phyloP scores from a whole-genome alignment of 495 filamentous ascomycete species.

The Talaromyces nanjingensis region DNA sequence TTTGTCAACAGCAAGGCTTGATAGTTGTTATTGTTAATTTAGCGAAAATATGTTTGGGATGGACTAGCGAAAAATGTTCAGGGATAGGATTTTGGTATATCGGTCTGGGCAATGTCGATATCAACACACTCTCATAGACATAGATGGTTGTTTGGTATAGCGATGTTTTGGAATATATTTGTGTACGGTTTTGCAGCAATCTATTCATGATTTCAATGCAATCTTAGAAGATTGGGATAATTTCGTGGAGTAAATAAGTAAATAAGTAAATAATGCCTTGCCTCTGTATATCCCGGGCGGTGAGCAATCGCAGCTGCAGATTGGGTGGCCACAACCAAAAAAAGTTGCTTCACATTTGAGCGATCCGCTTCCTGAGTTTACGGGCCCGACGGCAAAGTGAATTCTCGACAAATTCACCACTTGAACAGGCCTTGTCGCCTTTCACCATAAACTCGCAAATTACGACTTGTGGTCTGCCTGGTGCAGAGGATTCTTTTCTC shows the following conservation, averaged over 20 bases:
- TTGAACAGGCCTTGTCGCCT: conserved; percentile 7
- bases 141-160: not conserved
- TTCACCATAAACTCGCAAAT: not conserved
- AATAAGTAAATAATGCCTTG: not conserved
- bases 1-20: conserved; percentile 59
- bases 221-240: not conserved
- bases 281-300: not conserved
- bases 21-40: conserved; percentile 12
- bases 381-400: not conserved
- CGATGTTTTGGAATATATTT: not conserved
- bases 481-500: conserved; percentile 28
- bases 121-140: not conserved
- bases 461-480: conserved; percentile 28
- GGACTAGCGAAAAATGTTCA: not conserved
- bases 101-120: not conserved
- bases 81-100: not conserved
- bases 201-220: not conserved
- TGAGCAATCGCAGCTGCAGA: not conserved
- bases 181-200: not conserved
- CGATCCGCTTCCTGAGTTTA: not conserved
- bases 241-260: too few relatives aligned
- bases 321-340: conserved; percentile 9
- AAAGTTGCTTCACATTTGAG: conserved; percentile 4
- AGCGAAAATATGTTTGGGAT: not conserved
- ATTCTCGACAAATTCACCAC: not conserved